Base-by-base conservation (phyloP, 495 filamentous ascomycete species). In the Neurospora sp. region DNA sequence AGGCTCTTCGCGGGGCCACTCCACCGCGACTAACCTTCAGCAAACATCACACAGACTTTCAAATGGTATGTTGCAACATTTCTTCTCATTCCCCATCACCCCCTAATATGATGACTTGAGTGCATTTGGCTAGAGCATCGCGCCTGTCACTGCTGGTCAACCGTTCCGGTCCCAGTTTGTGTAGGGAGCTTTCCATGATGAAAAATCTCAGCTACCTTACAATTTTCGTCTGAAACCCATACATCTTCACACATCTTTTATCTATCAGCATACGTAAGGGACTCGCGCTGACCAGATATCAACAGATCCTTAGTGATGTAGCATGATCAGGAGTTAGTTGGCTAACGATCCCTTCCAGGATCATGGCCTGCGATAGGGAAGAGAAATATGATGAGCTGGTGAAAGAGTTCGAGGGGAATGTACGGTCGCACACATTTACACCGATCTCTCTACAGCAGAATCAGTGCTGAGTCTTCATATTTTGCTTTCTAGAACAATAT, bases 71-170 rank as follows among this genome's bases (percentile, higher is more conserved):
- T 69, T 41, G 31, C 37, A 46, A 31, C 71, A 39, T 59, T 40
- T 59, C 37, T 72, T 39, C 23, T 8, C 54, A 70, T 38, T 20
- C 16, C 77, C 76, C 71, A 69, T 70, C 69, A 54, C 73, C 76
- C 76, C 73, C 42, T 78, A 73, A 80, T 79, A 94, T 95, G 94
- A 97, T 98, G 94, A 98, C 93, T 92, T 93, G 94, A 98, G 94
- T 92, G 94, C 94, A 98, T 98, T 98, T 98, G 94, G 94, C 94
- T 98, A 93, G 94, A 98, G 94, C 87, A 96, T 93, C 89, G 87
- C 80, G 78, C 82, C 86, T 80, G 78, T 80, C 76, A 71, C 72
- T 73, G 74, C 69, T 74, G 82, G 77, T 75, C 72, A 75, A 75
- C 81, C 82, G 77, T 86, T 82, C 76, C 85, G 79, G 83, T 72